A percentile compares a stretch with the other conserved stretches of the same genome.
phyloP scores from a whole-genome alignment of 805 yeast genomes.

The Saccharomycopsis amapae region DNA sequence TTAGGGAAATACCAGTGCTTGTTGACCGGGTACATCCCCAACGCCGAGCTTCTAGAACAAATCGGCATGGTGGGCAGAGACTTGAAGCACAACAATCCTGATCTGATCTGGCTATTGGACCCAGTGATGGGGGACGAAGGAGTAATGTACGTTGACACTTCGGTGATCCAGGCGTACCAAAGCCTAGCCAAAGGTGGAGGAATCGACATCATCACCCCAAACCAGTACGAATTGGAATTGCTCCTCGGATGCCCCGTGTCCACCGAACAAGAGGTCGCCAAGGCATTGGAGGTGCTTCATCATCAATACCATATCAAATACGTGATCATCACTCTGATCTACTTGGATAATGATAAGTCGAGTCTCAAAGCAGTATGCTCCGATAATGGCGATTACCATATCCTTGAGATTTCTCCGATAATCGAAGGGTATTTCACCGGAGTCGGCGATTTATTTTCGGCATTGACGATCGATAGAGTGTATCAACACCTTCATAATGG shows the following conservation, averaged over 20 bases:
- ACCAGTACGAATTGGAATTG: conserved; percentile 81
- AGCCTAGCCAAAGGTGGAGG: conserved; percentile 35
- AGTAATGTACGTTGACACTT: conserved; percentile 52
- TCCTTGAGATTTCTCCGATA: conserved; percentile 32
- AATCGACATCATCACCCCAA: conserved; percentile 80
- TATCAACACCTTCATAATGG: conserved; percentile 23
- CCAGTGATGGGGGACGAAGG: conserved; percentile 84
- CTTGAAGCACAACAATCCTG: conserved; percentile 32
- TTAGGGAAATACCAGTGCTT: conserved; percentile 43
- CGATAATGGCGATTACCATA: not conserved
- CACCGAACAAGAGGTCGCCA: conserved; percentile 32
- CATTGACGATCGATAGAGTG: conserved; percentile 62
- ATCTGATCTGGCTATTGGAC: conserved; percentile 52
- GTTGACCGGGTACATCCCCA: conserved; percentile 65
- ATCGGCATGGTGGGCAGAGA: conserved; percentile 31
- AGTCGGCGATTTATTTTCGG: conserved; percentile 88
- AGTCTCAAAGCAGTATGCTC: conserved; percentile 22
- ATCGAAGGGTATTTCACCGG: conserved; percentile 87
- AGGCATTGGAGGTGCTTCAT: conserved; percentile 47
- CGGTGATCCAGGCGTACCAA: conserved; percentile 54
- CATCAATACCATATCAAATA: conserved; percentile 41
- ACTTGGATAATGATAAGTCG: conserved; percentile 23
- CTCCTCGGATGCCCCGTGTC: conserved; percentile 45
- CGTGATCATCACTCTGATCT: conserved; percentile 62
- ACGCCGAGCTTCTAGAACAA: conserved; percentile 39